Base-by-base conservation (phyloP, 768 basidiomycete species). In the Ramaria sp. region DNA sequence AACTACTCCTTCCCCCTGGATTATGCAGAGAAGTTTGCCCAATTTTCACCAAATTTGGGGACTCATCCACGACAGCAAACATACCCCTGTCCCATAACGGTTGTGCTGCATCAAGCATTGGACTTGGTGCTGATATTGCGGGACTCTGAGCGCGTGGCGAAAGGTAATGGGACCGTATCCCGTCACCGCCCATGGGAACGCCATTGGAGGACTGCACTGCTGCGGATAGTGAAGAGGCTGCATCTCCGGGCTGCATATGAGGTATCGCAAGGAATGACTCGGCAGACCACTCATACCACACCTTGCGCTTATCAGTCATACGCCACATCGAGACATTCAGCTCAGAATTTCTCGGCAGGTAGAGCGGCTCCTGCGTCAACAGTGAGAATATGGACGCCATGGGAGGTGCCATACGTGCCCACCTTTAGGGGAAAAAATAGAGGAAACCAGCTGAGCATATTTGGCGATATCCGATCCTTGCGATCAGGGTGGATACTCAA, bases 391-490 rank as follows among this genome's bases (percentile, higher is more conserved):
- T 8, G 13, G 18, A 24, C n/a, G 24, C 9, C 8, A 10, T 47
- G 39, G 18, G 3, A 3, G 48, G 36, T 34, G 12, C 16, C 32
- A n/a, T n/a, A n/a, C 32, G 13, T 8, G 43, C 22, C 30, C 56
- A 87, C 93, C 69, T 82, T 86, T 65, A 98, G 81, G 1, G 96
- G 96, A 69, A 99, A 95, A 70, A 91, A 96, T 18, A 97, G 69
- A 0, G 96, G 96, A 71, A 99, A 99, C 96, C 96, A 99, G 64
- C 94, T 97, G 62, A 98, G 74, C 96, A 99, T 99, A 61, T 98
- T 85, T 61, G 89, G 93, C 7, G 91, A 93, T 52, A 94, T 75
- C 44, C 79, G 74, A 25, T 90, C 85, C 64, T 87, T 90, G 47
- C 84, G 81, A 50, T 88, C 79, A 0, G 96, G 96, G 64, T 98